A percentile compares a stretch with the other conserved stretches of the same genome.
phyloP scores from a whole-genome alignment of 2,329 filamentous ascomycete genomes.

The Fusarium papillatum region DNA sequence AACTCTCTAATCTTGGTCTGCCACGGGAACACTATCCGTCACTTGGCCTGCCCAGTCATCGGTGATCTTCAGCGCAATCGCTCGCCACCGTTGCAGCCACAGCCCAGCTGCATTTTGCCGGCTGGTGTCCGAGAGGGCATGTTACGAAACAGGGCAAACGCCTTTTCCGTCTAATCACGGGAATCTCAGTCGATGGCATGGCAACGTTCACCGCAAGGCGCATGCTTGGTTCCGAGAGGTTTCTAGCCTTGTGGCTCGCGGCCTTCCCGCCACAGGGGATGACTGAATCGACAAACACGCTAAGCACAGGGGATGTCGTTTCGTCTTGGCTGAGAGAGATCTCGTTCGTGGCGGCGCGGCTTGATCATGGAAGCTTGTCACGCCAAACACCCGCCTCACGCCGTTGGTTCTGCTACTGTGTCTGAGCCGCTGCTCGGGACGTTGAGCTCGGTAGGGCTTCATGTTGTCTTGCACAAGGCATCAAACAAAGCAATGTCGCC shows the following conservation, averaged over 20 bases:
- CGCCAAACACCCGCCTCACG: conserved; percentile 32
- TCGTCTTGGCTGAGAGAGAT: conserved; percentile 34
- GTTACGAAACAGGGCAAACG: conserved; percentile 27
- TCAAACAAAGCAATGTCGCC: conserved; percentile 29
- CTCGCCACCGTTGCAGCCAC: conserved; percentile 44
- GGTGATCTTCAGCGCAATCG: conserved; percentile 23
- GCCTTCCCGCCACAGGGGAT: conserved; percentile 21
- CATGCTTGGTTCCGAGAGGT: conserved; percentile 6
- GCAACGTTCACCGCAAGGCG: conserved; percentile 9
- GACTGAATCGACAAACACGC: conserved; percentile 17
- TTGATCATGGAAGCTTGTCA: conserved; percentile 31
- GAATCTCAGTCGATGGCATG: conserved; percentile 1
- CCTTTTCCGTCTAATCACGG: conserved; percentile 30
- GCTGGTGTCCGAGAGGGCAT: conserved; percentile 1
- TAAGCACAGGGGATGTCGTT: conserved; percentile 18
- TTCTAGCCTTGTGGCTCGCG: conserved; percentile 23
- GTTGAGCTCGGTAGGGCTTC: neutral
- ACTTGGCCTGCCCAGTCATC: conserved; percentile 18
- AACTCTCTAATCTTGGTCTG: conserved; percentile 24
- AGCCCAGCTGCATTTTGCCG: conserved; percentile 6
- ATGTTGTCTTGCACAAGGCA: neutral
- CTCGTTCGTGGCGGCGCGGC: conserved; percentile 32
- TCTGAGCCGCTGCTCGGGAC: neutral
- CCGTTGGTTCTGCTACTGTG: conserved; percentile 12
- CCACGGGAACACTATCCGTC: conserved; percentile 39